Percentiles rank a stretch among this genome's conserved stretches.
Evolutionary conservation across 257 asterid genomes (phyloP).

Genomic region (Jacaranda copaia): DNA sequence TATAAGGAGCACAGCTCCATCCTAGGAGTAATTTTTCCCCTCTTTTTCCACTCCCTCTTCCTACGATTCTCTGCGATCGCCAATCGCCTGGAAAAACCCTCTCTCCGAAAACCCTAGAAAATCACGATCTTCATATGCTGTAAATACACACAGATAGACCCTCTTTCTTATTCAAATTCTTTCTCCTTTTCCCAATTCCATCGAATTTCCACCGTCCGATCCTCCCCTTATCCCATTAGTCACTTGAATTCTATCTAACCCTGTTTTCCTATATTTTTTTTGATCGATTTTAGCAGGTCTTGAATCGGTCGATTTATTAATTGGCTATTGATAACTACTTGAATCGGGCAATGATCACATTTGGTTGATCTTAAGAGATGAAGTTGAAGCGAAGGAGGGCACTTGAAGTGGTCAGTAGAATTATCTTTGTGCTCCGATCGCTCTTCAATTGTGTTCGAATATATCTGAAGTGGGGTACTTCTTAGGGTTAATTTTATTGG

Average conservation of each 20-base stretch:
- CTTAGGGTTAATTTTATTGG: conserved; percentile 33
- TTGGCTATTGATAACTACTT: conserved; percentile 33
- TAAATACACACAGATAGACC: conserved; percentile 25
- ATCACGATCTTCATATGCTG: conserved; percentile 43
- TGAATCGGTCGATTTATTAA: conserved; percentile 44
- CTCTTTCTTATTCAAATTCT: conserved; percentile 10
- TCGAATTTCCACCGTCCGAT: conserved; percentile 40
- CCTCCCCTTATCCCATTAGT: conserved; percentile 34
- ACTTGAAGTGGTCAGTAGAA: conserved; percentile 85
- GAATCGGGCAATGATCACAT: conserved; percentile 65
- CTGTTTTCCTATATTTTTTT: conserved; percentile 32
- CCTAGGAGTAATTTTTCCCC: conserved; percentile 30
- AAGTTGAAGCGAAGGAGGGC: conserved; percentile 96
- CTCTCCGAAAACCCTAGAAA: conserved; percentile 54
- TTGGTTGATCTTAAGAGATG: conserved; percentile 69
- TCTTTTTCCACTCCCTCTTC: conserved; percentile 18
- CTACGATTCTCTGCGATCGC: conserved; percentile 46
- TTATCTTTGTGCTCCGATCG: conserved; percentile 34
- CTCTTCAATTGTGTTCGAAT: conserved; percentile 19
- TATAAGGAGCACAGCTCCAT: conserved; percentile 36
- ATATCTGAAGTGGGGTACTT: conserved; percentile 24
- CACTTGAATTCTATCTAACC: conserved; percentile 38
- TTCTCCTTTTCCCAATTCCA: not conserved
- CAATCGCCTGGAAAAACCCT: conserved; percentile 52
- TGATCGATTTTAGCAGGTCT: conserved; percentile 24